Percentiles rank a stretch among this genome's conserved stretches.
These are phyloP conservation scores for Fraxinus latifolia DNA, from an alignment of 305 asterid genomes.

Conservation along the genomic window DNA sequence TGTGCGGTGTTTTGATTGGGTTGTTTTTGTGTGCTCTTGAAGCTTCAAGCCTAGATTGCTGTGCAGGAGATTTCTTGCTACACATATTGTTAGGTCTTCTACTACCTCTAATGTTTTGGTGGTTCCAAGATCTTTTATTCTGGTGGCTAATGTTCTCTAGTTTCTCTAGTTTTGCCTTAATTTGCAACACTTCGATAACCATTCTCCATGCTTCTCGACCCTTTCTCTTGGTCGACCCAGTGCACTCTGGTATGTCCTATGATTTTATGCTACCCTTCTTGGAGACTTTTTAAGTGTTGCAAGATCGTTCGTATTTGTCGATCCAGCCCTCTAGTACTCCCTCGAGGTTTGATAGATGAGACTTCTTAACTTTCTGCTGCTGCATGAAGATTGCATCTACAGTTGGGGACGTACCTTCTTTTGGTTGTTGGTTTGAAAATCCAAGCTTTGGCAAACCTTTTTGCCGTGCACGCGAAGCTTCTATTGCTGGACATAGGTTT, in stretches of 20 bases:
- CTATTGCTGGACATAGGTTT: not conserved
- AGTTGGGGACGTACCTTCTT: not conserved
- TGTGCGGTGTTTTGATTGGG: not conserved
- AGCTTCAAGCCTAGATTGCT: not conserved
- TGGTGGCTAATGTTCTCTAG: not conserved
- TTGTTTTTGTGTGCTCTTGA: not conserved
- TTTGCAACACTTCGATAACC: not conserved
- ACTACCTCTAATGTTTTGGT: not conserved
- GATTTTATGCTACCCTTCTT: not conserved
- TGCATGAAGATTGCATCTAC: not conserved
- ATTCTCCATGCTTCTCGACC: not conserved
- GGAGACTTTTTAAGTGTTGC: not conserved
- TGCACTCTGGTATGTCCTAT: not conserved
- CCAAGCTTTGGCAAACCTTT: not conserved
- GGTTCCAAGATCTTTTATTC: not conserved
- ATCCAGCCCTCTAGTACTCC: not conserved
- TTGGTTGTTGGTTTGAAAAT: not conserved
- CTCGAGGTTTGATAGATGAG: not conserved
- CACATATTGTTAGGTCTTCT: not conserved
- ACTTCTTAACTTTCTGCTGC: not conserved
- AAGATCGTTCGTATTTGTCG: not conserved
- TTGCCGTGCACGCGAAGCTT: not conserved
- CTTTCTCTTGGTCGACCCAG: not conserved
- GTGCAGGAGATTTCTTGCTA: not conserved
- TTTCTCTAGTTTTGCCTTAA: not conserved